A percentile compares a stretch with the other conserved stretches of the same genome.
These are phyloP conservation scores for Symmetrospora coprosmae DNA, from an alignment of 768 basidiomycete species.

Conservation along the genomic window DNA sequence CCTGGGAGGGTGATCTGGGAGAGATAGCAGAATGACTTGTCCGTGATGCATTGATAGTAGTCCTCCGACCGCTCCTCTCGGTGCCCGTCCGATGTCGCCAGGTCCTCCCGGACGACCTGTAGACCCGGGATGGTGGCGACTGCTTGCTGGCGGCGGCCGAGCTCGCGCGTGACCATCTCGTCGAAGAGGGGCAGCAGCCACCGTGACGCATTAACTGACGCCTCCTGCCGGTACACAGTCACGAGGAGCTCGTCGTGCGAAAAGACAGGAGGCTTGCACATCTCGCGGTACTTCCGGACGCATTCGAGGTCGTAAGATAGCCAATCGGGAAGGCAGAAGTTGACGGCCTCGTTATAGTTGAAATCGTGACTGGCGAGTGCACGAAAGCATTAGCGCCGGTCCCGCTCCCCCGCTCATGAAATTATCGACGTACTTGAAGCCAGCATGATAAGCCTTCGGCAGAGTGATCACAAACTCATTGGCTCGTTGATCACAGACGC, in stretches of 20 bases:
- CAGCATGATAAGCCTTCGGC: slow-evolving; percentile 60
- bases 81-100: no score
- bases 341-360: slow-evolving; percentile 98
- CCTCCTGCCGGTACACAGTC: slow-evolving; percentile 92
- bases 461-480: slow-evolving; percentile 97
- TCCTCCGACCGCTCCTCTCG: slow-evolving; percentile 79
- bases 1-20: slow-evolving; percentile 80
- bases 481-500: slow-evolving; percentile 86
- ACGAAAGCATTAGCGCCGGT: slow-evolving; percentile 58
- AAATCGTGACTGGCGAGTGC: slow-evolving; percentile 98
- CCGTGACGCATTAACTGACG: slow-evolving; percentile 76
- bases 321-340: slow-evolving; percentile 96
- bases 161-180: slow-evolving; percentile 80
- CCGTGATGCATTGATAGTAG: slow-evolving; percentile 83
- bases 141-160: slow-evolving; percentile 51
- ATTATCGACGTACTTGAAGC: slow-evolving; percentile 89
- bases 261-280: slow-evolving; percentile 87
- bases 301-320: slow-evolving; percentile 71
- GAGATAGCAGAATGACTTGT: slow-evolving; percentile 89
- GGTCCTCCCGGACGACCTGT: slow-evolving; percentile 55
- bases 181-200: slow-evolving; percentile 74
- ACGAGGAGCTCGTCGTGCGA: slow-evolving; percentile 93
- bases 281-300: slow-evolving; percentile 74
- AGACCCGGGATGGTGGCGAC: slow-evolving; percentile 46
- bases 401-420: no score